These are phyloP conservation scores for Xanthoceras sorbifolium DNA, from an alignment of 345 rosid genomes.

Conservation along the genomic window DNA sequence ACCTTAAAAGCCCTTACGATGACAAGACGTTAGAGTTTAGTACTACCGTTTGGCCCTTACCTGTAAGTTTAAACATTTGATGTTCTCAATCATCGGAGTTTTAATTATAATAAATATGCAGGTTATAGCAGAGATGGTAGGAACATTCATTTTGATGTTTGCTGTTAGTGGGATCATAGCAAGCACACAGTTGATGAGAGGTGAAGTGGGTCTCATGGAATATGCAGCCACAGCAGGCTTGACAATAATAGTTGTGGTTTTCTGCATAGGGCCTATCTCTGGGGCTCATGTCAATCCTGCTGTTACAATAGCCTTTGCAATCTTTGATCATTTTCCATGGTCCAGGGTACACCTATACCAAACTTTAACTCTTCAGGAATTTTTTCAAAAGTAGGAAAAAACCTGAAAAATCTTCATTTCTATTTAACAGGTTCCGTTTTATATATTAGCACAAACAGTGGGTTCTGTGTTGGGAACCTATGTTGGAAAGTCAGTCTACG, in stretches of 20 bases:
- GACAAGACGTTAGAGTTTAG: too few relatives aligned
- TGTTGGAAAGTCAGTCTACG: constrained; percentile 51
- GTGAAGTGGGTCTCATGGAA: constrained; percentile 65
- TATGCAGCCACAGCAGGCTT: constrained; percentile 74
- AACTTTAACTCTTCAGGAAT: neutral
- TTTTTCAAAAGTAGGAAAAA: neutral
- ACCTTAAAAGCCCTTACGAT: too few relatives aligned
- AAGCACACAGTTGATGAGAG: constrained; percentile 51
- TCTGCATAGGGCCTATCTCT: constrained; percentile 71
- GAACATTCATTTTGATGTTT: constrained; percentile 78
- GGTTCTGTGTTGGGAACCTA: constrained; percentile 70
- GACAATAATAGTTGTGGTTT: constrained; percentile 63
- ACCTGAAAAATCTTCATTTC: neutral
- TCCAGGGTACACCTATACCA: constrained; percentile 44
- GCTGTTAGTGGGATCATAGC: constrained; percentile 72
- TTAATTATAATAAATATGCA: constrained; percentile 28
- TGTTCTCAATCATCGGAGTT: neutral
- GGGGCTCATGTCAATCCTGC: constrained; percentile 93
- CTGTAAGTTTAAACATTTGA: neutral
- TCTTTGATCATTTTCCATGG: constrained; percentile 76
- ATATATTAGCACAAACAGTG: constrained; percentile 61
- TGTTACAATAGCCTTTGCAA: constrained; percentile 73
- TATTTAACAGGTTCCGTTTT: constrained; percentile 64
- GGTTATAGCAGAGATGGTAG: constrained; percentile 76
- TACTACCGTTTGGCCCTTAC: neutral